Evolutionary conservation across 2,329 filamentous ascomycete species (phyloP), one percentile per base, ranked within the genome.

Genomic region (Dendryphion nanum): DNA sequence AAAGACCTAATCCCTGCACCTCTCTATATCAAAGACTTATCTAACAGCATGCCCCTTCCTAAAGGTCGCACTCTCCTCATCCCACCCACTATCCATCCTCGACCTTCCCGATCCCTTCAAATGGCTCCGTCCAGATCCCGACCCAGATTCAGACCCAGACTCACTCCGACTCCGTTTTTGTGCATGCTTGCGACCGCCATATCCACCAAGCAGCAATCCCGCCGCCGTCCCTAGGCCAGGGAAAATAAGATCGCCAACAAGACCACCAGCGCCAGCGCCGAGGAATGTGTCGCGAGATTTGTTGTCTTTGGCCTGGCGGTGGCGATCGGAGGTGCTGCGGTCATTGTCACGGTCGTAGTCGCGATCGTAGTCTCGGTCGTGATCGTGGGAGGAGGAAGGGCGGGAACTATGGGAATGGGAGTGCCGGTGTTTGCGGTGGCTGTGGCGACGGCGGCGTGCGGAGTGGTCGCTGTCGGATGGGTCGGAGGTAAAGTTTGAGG

Each of bases 1-100:
- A n/a, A n/a, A n/a, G n/a, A n/a, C n/a, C n/a, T n/a, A n/a, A n/a
- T n/a, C n/a, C n/a, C n/a, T n/a, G n/a, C n/a, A n/a, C n/a, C n/a
- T n/a, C n/a, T n/a, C n/a, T n/a, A n/a, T n/a, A n/a, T n/a, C n/a
- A n/a, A n/a, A n/a, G n/a, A 4, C 23, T 20, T 31, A 79, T 77
- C 80, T 79, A 76, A 75, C 74, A 74, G 72, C 80, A 79, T 36
- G 38, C 13, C 58, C 58, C 31, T 81, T 83, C 82, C 82, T 78
- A 42, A 44, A 59, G 28, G 52, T 56, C 29, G 35, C 45, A 36
- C 37, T 57, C 32, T 55, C 51, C 67, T 51, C 71, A 66, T 56
- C 57, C 56, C 56, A 61, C 13, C 56, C 56, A 29, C 24, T 38
- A n/a, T 16, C 35, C n/a, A 18, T 37, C 37, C 28, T 30, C 30